phyloP scores from a whole-genome alignment of 2,329 filamentous ascomycete genomes.

The Neurospora sp. region DNA sequence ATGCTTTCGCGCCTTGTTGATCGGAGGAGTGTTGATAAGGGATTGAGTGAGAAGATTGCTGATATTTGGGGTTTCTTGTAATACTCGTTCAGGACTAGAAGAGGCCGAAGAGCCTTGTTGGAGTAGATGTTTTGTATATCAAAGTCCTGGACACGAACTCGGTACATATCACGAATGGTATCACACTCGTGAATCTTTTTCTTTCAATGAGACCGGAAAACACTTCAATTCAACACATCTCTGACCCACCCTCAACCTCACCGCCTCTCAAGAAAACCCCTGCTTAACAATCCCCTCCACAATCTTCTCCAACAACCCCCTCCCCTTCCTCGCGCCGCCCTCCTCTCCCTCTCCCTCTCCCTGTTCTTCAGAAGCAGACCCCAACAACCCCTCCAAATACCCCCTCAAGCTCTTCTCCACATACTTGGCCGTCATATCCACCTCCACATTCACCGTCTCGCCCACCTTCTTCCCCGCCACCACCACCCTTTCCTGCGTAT shows the following conservation, averaged over 20 bases:
- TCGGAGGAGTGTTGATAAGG: conserved; percentile 57
- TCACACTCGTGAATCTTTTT: background rate
- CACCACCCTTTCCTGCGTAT: conserved; percentile 88
- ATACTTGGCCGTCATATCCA: conserved; percentile 80
- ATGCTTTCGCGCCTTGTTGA: conserved; percentile 50
- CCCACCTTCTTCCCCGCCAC: conserved; percentile 68
- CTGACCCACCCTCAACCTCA: background rate
- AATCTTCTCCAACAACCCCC: conserved; percentile 23
- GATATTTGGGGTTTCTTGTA: conserved; percentile 52
- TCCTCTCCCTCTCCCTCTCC: conserved; percentile 18
- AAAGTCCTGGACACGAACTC: too few species aligned
- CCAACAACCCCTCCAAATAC: conserved; percentile 49
- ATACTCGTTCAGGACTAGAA: background rate
- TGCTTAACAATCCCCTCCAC: background rate
- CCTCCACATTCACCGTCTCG: conserved; percentile 83
- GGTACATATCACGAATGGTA: background rate
- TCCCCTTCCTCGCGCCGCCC: conserved; percentile 39
- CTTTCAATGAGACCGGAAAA: too few species aligned
- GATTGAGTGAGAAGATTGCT: conserved; percentile 58
- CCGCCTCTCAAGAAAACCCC: background rate
- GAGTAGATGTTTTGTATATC: background rate
- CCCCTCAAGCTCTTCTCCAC: conserved; percentile 82
- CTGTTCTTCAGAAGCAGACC: background rate
- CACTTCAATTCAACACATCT: background rate
- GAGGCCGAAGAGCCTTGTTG: background rate